Evolutionary conservation across 2,329 filamentous ascomycete genomes (phyloP).

Genomic region (Aspergillus luchuensis): DNA sequence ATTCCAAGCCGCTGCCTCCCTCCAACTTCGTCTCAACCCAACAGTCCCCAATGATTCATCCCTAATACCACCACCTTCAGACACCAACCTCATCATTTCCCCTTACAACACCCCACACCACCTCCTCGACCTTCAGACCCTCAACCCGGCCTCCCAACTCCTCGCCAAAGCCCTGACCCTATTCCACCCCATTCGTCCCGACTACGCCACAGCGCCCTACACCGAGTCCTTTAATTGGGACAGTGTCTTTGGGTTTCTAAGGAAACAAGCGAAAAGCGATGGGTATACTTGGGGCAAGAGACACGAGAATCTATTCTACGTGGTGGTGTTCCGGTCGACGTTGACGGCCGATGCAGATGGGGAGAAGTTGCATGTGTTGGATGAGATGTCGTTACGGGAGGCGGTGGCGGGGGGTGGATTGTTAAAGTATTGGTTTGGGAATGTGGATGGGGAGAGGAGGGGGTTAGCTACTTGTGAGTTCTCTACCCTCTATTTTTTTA

Average conservation of each 20-base stretch:
- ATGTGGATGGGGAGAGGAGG: slow-evolving; percentile 65
- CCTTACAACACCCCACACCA: slow-evolving; percentile 73
- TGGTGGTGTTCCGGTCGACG: slow-evolving; percentile 78
- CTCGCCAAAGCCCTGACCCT: slow-evolving; percentile 70
- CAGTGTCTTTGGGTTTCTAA: slow-evolving; percentile 61
- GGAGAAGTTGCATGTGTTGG: slow-evolving; percentile 69
- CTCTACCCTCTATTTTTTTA: background rate
- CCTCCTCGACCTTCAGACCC: slow-evolving; percentile 68
- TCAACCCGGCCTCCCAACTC: slow-evolving; percentile 67
- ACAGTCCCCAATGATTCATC: background rate
- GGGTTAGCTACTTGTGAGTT: slow-evolving; percentile 79
- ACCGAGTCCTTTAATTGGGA: slow-evolving; percentile 76
- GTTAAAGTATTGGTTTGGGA: slow-evolving; percentile 92
- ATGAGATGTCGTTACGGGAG: slow-evolving; percentile 77
- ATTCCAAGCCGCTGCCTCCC: slow-evolving; percentile 38
- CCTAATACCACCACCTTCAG: slow-evolving; percentile 12
- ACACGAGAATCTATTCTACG: slow-evolving; percentile 65
- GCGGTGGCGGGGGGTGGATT: slow-evolving; percentile 78
- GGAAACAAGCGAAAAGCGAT: slow-evolving; percentile 52
- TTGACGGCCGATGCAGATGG: slow-evolving; percentile 69
- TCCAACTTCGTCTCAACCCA: slow-evolving; percentile 29
- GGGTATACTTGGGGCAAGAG: slow-evolving; percentile 58
- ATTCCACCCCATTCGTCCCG: slow-evolving; percentile 62
- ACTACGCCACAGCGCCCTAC: slow-evolving; percentile 79
- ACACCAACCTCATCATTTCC: slow-evolving; percentile 63